Base-by-base conservation (phyloP, 2,329 filamentous ascomycete species). In the Apiospora sp. region DNA sequence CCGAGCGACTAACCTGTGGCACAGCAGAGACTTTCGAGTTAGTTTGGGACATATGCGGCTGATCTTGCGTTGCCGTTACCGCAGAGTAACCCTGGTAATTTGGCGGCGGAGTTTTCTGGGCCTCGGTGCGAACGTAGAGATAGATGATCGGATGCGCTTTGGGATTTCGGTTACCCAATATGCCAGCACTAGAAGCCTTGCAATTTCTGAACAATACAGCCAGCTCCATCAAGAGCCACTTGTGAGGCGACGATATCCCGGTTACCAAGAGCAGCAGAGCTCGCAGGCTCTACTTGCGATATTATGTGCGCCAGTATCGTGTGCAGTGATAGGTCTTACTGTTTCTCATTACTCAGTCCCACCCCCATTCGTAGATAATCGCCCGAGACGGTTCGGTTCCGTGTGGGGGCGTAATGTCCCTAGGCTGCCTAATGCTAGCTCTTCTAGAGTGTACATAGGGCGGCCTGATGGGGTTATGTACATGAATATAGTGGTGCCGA, bases 391-490 rank as follows among this genome's bases (percentile, higher is more conserved):
- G 58, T 12, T 64, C 58, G 58, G 19, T 34, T 34, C 19, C 58
- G 58, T 13, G 58, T 64, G 58, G 58, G 58, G 58, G 58, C n/a
- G 34, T 0, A 37, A 64, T 12, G 34, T 8, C 13, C 19, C 34
- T 64, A 64, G 34, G 22, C 34, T 64, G 30, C 19, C 58, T 34
- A 64, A 64, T 64, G 30, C 58, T 41, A 64, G 58, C 54, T 41
- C 58, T n/a, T 41, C 19, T 3, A 7, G 34, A 64, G 58, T 64
- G 27, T 30, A 30, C 27, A 64, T 41, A 64, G 3, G 12, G 34
- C 30, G 8, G 22, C 30, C 19, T 41, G 34, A 64, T 64, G 1
- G 19, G 34, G 5, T n/a, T 41, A 64, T 12, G 19, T 2, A 41
- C 41, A 6, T n/a, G 7, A 5, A n/a, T 37, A 41, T 64, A 37